Evolutionary conservation across 192 early-diverging fungal genomes (phyloP), one percentile per base, ranked within the genome.

Genomic region (Backusella sp.): DNA sequence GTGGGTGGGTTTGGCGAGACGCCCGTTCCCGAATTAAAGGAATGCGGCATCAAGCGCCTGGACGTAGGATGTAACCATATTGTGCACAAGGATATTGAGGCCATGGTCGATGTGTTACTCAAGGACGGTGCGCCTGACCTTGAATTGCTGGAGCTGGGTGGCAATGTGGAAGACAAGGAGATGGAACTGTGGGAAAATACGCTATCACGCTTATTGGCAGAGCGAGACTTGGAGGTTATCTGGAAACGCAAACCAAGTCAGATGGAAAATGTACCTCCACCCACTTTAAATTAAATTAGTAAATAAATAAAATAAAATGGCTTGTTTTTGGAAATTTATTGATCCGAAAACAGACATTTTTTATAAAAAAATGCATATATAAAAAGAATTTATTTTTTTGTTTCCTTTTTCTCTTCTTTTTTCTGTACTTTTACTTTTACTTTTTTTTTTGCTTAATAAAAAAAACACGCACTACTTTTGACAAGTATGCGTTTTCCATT

Each of bases 41-140:
- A 28, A 6, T 66, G 69, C 66, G 49, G 26, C 14, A 37, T 86
- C 3, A 52, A 68, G 1, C 77, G 80, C 35, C 75, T 88, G 8
- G 86, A 88, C 68, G 75, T 88, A n/a, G 86, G 86, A 30, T 83
- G 84, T 76, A 88, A 88, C 59, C 52, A 72, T 14, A 79, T 88
- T 15, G 76, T 79, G 0, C 72, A 77, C 23, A 72, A 83, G 59
- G 77, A 84, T 66, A 80, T 85, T 15, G 81, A 78, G 32, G 83
- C 83, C 32, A 75, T 88, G 34, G 82, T 82, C 0, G 77, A 82
- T 0, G 77, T 78, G 37, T 76, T 88, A 39, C 75, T 80, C n/a
- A 76, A 80, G 34, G 75, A 80, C 0, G 66, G 82, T 14, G 49
- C 82, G 12, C 85, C 87, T 7, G 46, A 77, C 0, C 46, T 88